A percentile compares a stretch with the other conserved stretches of the same genome.
phyloP scores from a whole-genome alignment of 805 yeast species.

The Citeromyces nyonsensis region DNA sequence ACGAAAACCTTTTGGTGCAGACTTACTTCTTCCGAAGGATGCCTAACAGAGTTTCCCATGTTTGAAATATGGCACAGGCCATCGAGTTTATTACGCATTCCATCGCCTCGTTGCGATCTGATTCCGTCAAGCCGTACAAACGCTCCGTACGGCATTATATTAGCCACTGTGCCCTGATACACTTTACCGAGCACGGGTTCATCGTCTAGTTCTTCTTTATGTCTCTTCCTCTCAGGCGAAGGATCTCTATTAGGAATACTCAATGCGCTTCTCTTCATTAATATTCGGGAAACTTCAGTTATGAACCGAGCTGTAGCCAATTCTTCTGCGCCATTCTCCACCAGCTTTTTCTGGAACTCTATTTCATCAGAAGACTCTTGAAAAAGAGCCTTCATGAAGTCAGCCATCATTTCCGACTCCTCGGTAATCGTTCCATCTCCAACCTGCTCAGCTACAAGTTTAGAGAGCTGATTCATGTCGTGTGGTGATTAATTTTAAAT shows the following conservation, averaged over 20 bases:
- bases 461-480: too few species aligned
- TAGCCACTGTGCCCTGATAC: conserved; percentile 45
- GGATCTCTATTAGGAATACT: too few species aligned
- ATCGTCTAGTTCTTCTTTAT: conserved; percentile 6
- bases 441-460: background rate
- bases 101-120: conserved; percentile 7
- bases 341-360: conserved; percentile 4
- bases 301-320: conserved; percentile 3
- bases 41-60: conserved; percentile 29
- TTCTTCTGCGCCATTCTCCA: conserved; percentile 4
- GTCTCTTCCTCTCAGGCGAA: background rate
- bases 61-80: conserved; percentile 76
- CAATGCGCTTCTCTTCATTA: too few species aligned
- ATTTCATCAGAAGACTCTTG: conserved; percentile 2
- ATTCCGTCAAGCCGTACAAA: conserved; percentile 41
- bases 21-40: conserved; percentile 43
- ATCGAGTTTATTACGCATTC: conserved; percentile 13
- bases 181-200: conserved; percentile 26
- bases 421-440: conserved; percentile 1
- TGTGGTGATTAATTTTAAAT: too few species aligned
- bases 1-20: conserved; percentile 51
- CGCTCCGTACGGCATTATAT: conserved; percentile 60
- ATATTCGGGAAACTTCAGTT: background rate
- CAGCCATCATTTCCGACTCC: conserved; percentile 4
- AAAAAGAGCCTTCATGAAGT: conserved; percentile 4